Base-by-base conservation (phyloP, 202 grass and related monocot genomes). In the Elaeis oleifera region DNA sequence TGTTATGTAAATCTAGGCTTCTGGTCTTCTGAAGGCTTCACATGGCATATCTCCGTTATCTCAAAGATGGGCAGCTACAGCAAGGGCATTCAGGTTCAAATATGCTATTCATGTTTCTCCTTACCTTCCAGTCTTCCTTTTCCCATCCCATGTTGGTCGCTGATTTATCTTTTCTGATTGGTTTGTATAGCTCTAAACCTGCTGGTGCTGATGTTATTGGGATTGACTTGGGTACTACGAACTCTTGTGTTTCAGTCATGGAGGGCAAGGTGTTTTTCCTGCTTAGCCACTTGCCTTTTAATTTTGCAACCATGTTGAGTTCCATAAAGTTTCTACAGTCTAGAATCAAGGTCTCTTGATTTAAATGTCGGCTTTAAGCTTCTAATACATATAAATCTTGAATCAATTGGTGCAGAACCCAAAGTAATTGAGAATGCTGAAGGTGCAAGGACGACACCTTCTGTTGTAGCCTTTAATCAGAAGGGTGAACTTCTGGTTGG, bases 391-490 rank as follows among this genome's bases (percentile, higher is more conserved):
- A 3, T 44, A 44, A 44, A 44, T 44, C 1, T 44, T 44, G 8
- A 44, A 44, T 44, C 71, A 62, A 29, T 64, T 44, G 60, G 54
- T 49, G 23, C 78, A 95, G 90, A 54, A 74, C 19, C 78, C 86
- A 0, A 78, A 5, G 90, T 95, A 53, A 95, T 95, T 67, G 90
- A 95, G 59, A 95, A 95, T 72, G 86, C 86, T 1, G 90, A 95
- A 77, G 86, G 90, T 0, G 78, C 80, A 1, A 80, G 90, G 84
- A 95, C 86, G 9, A 95, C 90, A 1, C 90, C 90, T 54, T 95
- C 90, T 13, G 85, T 90, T 63, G 83, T 95, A 16, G 78, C 90
- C 62, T 86, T 72, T 51, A 90, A 87, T 75, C 81, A 72, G 70
- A 90, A 87, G 13, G 74, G 78, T 53, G 90, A 95, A 59, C 86